Evolutionary conservation across 495 filamentous ascomycete genomes (phyloP).

Genomic region (Aspergillus conjunctus): DNA sequence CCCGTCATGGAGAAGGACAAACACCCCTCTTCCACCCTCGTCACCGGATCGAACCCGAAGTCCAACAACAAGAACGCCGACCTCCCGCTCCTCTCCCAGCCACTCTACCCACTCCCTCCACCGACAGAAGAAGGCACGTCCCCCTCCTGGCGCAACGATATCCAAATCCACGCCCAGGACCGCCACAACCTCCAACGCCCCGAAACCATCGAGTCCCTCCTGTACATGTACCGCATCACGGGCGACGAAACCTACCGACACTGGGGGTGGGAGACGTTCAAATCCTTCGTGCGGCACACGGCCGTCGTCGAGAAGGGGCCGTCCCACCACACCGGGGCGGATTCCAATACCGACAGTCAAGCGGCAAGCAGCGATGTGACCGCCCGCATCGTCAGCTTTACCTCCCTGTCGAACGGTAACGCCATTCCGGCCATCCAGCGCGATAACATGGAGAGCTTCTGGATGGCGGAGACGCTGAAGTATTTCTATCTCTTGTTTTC

Average conservation of each 20-base stretch:
- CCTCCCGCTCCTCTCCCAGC: conserved; percentile 37
- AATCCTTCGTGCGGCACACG: conserved; percentile 83
- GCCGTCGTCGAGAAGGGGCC: conserved; percentile 61
- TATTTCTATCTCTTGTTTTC: conserved; percentile 97
- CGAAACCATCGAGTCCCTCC: conserved; percentile 90
- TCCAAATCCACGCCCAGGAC: conserved; percentile 72
- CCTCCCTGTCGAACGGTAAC: conserved; percentile 76
- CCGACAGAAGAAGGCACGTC: conserved; percentile 17
- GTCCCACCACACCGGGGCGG: conserved; percentile 21
- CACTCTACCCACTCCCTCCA: conserved; percentile 28
- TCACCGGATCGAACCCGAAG: conserved; percentile 23
- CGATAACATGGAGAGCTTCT: conserved; percentile 95
- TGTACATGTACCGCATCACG: conserved; percentile 99
- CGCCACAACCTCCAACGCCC: conserved; percentile 93
- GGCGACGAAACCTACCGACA: conserved; percentile 87
- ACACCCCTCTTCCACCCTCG: conserved; percentile 38
- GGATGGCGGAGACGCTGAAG: conserved; percentile 97
- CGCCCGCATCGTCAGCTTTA: conserved; percentile 62
- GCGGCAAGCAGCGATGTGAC: conserved; percentile 7
- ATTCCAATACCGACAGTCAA: too few relatives aligned
- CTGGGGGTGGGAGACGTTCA: conserved; percentile 99
- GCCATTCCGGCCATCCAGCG: conserved; percentile 60
- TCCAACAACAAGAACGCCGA: conserved; percentile 25
- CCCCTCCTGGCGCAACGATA: conserved; percentile 67
- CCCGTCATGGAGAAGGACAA: conserved; percentile 44